phyloP scores from a whole-genome alignment of 805 yeast species.

The Candida multigemmis region DNA sequence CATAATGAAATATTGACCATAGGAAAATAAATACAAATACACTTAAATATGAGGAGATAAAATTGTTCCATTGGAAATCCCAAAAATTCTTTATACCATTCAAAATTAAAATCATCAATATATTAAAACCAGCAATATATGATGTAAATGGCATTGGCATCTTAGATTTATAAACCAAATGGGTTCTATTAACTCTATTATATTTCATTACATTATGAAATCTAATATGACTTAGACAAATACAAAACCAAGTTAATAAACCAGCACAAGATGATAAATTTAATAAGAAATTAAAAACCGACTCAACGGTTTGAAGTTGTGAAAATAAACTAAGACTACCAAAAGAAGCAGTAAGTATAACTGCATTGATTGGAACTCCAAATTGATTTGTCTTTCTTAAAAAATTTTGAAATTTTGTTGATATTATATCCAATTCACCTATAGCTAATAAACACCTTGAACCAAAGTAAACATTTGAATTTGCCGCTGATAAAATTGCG shows the following conservation, averaged over 20 bases:
- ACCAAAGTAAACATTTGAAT: slow-evolving; percentile 18
- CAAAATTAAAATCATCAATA: slow-evolving; percentile 7
- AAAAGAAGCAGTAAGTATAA: slow-evolving; percentile 9
- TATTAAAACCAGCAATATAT: slow-evolving; percentile 8
- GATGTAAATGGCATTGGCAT: neutral
- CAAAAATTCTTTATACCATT: slow-evolving; percentile 10
- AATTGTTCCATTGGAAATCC: slow-evolving; percentile 8
- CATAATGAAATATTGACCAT: too few species aligned
- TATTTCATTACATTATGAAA: slow-evolving; percentile 4
- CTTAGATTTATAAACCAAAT: slow-evolving; percentile 36
- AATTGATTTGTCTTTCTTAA: slow-evolving; percentile 2
- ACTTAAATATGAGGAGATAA: slow-evolving; percentile 5
- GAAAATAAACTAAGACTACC: slow-evolving; percentile 12
- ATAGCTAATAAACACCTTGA: slow-evolving; percentile 12
- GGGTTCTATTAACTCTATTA: slow-evolving; percentile 59
- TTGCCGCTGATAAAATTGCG: slow-evolving; percentile 16
- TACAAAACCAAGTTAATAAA: slow-evolving; percentile 17
- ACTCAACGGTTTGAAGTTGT: slow-evolving; percentile 8
- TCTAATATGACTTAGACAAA: slow-evolving; percentile 9
- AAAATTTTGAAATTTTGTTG: slow-evolving; percentile 4
- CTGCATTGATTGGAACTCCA: slow-evolving; percentile 11
- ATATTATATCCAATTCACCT: too few species aligned
- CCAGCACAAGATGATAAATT: slow-evolving; percentile 17
- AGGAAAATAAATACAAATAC: too few species aligned
- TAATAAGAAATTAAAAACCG: slow-evolving; percentile 9